Conservation (phyloP, 306 rosid genomes). For the Cucumis cinereus region DNA sequence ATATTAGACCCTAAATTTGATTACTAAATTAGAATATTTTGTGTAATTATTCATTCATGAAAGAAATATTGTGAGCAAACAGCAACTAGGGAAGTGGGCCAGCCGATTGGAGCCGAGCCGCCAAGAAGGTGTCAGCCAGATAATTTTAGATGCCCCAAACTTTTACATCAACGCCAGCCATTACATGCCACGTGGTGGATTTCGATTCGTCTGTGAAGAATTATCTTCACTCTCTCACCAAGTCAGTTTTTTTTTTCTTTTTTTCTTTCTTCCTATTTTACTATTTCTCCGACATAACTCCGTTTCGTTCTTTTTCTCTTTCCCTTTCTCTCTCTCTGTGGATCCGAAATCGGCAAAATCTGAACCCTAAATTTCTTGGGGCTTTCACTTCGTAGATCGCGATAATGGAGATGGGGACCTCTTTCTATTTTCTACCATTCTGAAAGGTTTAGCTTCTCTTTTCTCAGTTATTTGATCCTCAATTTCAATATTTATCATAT, state of each 20-base stretch:
- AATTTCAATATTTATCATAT: not conserved
- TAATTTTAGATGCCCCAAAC: not conserved
- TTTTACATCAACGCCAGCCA: slow-evolving; percentile 4
- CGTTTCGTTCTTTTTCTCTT: not conserved
- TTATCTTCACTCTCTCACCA: not conserved
- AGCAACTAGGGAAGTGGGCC: not conserved
- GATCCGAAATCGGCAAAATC: slow-evolving; percentile 17
- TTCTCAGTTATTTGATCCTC: not conserved
- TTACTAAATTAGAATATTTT: too few relatives aligned
- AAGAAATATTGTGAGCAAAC: not conserved
- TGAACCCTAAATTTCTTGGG: slow-evolving; percentile 4
- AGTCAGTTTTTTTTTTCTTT: not conserved
- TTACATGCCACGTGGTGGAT: not conserved
- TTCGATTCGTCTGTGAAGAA: not conserved
- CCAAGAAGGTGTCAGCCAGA: slow-evolving; percentile 2
- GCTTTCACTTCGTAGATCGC: slow-evolving; percentile 4
- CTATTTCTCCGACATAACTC: not conserved
- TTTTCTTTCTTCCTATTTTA: not conserved
- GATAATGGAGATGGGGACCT: slow-evolving; percentile 1
- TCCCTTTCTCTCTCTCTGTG: not conserved
- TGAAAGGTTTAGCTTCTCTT: not conserved
- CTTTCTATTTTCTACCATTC: slow-evolving; percentile 11
- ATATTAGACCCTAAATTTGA: too few relatives aligned
- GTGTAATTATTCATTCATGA: too few relatives aligned
- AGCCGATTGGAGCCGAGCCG: slow-evolving; percentile 1